Evolutionary conservation across 2,329 filamentous ascomycete genomes (phyloP).

Genomic region (Dothidotthia symphoricarpi): DNA sequence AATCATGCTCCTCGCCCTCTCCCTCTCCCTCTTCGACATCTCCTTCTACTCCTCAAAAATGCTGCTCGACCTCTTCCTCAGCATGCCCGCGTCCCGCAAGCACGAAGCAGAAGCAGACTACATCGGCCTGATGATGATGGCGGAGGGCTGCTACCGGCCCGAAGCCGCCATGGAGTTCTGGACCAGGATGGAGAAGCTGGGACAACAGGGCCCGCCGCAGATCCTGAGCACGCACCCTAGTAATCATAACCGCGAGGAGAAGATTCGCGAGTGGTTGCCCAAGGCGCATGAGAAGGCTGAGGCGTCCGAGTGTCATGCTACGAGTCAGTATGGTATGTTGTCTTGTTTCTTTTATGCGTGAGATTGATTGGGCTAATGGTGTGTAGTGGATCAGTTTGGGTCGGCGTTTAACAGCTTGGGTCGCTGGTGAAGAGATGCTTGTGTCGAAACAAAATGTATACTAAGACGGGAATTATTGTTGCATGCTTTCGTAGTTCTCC

Average conservation of each 20-base stretch:
- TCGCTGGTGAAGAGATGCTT: constrained; percentile 11
- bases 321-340: constrained; percentile 20
- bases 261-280: constrained; percentile 59
- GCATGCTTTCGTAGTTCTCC: no score
- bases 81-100: constrained; percentile 64
- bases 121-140: constrained; percentile 80
- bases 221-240: constrained; percentile 76
- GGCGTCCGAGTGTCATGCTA: constrained; percentile 28
- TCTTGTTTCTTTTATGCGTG: background rate
- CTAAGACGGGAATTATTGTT: no score
- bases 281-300: constrained; percentile 43
- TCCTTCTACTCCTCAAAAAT: constrained; percentile 42
- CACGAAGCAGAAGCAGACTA: constrained; percentile 79
- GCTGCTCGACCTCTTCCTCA: constrained; percentile 63
- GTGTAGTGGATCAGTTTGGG: constrained; percentile 9
- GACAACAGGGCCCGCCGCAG: constrained; percentile 59
- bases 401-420: constrained; percentile 11
- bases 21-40: constrained; percentile 43
- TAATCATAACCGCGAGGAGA: constrained; percentile 63
- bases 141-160: constrained; percentile 74
- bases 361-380: background rate
- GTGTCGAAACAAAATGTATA: no score
- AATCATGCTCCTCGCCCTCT: constrained; percentile 40
- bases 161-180: constrained; percentile 63
- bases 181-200: constrained; percentile 59